Evolutionary conservation across 1,139 yeast species (phyloP), one percentile per base, ranked within the genome.

Genomic region (Kurtzmaniella quercitrusa): DNA sequence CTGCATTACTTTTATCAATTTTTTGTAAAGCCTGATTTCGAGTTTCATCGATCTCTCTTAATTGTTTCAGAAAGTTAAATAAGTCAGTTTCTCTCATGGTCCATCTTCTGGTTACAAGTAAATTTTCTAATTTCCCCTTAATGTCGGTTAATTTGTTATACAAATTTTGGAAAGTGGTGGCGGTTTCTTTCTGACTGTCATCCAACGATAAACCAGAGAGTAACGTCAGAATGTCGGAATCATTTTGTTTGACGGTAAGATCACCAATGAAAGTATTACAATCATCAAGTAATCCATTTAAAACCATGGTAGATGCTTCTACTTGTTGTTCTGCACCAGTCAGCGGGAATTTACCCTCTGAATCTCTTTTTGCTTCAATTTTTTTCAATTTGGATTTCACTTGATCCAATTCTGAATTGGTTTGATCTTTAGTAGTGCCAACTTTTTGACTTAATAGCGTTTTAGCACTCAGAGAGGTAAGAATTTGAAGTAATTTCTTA

Each of bases 11-110:
- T 27, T 39, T 16, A 25, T 44, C 50, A 16, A 41, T 40, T 11
- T 41, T 38, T 5, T 16, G 52, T 51, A 8, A 67, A 57, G 37
- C 44, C 27, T 73, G 67, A 7, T 81, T 71, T 53, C 96, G 71
- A 49, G 77, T 62, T 43, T 79, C 84, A 58, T 91, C 96, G 50
- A 91, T 82, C 46, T 75, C 77, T 55, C 82, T 82, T 50, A 91
- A 69, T 50, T 73, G 74, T 56, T 83, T 80, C 62, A 90, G 95
- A 60, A 86, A 91, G 43, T 77, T 75, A 65, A 86, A 93, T 52
- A 93, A 72, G 64, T 93, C 98, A 0, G 98, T 93, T 58, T 90
- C 96, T 58, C 98, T 79, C 65, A 93, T 72, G 1, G 98, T 91
- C 98, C 98, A 93, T 62, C 98, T 79, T 65, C 96, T 82, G 3